Conservation (phyloP, 495 filamentous ascomycete genomes). For the Acidiella bohemica region DNA sequence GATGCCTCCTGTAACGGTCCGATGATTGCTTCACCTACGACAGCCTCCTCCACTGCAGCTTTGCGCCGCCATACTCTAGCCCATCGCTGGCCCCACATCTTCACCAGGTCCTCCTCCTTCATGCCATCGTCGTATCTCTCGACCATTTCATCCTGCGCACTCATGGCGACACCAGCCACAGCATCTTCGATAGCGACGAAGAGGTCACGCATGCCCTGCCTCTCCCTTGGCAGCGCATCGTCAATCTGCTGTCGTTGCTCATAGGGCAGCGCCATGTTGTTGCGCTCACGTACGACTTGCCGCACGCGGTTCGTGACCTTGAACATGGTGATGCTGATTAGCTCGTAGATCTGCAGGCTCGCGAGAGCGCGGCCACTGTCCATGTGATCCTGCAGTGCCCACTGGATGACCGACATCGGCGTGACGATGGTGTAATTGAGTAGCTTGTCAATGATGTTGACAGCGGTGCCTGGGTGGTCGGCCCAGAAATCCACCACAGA, state of each 20-base stretch:
- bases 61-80: conserved; percentile 69
- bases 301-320: conserved; percentile 87
- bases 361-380: conserved; percentile 56
- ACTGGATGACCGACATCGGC: conserved; percentile 70
- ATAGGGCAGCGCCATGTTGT: conserved; percentile 39
- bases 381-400: conserved; percentile 58
- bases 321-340: conserved; percentile 71
- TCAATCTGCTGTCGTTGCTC: conserved; percentile 51
- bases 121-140: conserved; percentile 40
- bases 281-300: conserved; percentile 56
- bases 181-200: conserved; percentile 73
- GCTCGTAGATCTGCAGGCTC: conserved; percentile 68
- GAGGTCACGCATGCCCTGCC: conserved; percentile 57
- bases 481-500: conserved; percentile 88
- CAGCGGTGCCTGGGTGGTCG: conserved; percentile 81
- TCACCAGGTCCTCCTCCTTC: conserved; percentile 47
- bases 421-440: conserved; percentile 93
- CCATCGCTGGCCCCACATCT: conserved; percentile 77
- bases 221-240: conserved; percentile 51
- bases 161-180: conserved; percentile 55
- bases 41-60: conserved; percentile 66
- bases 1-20: conserved; percentile 18
- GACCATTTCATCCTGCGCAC: conserved; percentile 54
- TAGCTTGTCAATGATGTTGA: conserved; percentile 90
- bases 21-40: conserved; percentile 28